Evolutionary conservation across 2,329 filamentous ascomycete species (phyloP).

Genomic region (Fusarium denticulatum): DNA sequence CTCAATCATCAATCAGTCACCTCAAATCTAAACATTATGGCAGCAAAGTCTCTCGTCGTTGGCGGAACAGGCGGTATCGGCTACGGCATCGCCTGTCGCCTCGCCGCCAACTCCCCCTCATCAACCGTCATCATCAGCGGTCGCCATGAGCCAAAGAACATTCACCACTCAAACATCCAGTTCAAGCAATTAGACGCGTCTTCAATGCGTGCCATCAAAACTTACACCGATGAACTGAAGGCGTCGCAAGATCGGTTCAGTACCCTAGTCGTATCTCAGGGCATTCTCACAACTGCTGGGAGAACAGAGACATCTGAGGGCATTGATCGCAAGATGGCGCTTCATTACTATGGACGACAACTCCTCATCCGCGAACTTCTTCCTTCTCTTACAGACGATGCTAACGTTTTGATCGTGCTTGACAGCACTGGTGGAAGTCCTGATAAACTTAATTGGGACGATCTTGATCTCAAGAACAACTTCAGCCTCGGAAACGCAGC

Average conservation of each 20-base stretch:
- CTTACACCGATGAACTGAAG: constrained; percentile 46
- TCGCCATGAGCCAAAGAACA: constrained; percentile 43
- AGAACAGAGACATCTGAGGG: constrained; percentile 55
- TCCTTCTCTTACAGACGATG: constrained; percentile 48
- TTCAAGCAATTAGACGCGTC: constrained; percentile 48
- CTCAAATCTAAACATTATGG: constrained; percentile 2
- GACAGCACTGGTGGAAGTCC: constrained; percentile 46
- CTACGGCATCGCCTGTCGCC: constrained; percentile 49
- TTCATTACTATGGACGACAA: constrained; percentile 59
- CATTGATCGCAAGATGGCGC: constrained; percentile 56
- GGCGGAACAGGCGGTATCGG: constrained; percentile 51
- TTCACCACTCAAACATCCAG: constrained; percentile 47
- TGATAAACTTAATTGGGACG: constrained; percentile 49
- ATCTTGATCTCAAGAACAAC: constrained; percentile 51
- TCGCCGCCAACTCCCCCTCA: constrained; percentile 42
- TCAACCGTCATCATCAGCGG: constrained; percentile 48
- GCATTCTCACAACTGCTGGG: constrained; percentile 49
- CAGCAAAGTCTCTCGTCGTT: constrained; percentile 46
- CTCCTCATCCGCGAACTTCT: constrained; percentile 54
- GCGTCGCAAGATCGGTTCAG: constrained; percentile 44
- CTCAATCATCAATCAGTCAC: background rate
- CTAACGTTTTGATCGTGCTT: constrained; percentile 54
- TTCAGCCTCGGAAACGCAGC: constrained; percentile 49
- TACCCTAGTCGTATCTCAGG: constrained; percentile 52
- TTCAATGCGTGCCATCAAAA: constrained; percentile 48